Percentiles rank a stretch among this genome's conserved stretches.
phyloP scores from a whole-genome alignment of 805 yeast species.

The Pichia sporocuriosa region DNA sequence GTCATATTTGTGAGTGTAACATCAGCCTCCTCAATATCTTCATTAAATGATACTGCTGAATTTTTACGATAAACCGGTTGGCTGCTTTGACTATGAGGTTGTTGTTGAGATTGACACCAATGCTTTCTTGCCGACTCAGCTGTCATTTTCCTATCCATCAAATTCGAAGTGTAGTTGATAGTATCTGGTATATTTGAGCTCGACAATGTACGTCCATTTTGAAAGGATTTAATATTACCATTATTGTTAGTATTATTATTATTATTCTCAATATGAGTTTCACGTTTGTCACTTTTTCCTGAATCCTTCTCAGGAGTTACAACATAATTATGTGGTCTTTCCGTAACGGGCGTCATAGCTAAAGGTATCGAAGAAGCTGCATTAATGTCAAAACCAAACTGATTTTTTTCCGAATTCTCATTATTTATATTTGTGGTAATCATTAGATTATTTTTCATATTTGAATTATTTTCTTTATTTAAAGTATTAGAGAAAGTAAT shows the following conservation, averaged over 20 bases:
- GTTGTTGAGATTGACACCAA: background rate
- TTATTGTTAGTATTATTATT: too few species aligned
- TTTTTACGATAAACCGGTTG: slow-evolving; percentile 2
- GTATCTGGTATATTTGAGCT: background rate
- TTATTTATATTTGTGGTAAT: background rate
- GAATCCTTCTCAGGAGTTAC: slow-evolving; percentile 9
- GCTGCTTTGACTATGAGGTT: background rate
- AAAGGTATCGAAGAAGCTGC: slow-evolving; percentile 57
- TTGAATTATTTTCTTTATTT: background rate
- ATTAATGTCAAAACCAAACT: slow-evolving; percentile 48
- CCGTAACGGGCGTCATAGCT: slow-evolving; percentile 79
- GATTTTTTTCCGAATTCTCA: slow-evolving; percentile 21
- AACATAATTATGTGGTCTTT: slow-evolving; percentile 28
- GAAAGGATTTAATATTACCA: background rate
- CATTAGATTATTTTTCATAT: slow-evolving; percentile 13
- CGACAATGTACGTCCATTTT: background rate
- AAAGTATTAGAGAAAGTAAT: background rate
- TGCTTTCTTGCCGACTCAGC: background rate
- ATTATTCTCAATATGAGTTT: background rate
- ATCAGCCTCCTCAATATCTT: slow-evolving; percentile 5
- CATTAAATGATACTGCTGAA: slow-evolving; percentile 1
- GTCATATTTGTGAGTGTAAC: slow-evolving; percentile 5
- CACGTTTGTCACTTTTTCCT: background rate
- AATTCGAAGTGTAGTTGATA: background rate
- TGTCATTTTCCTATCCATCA: slow-evolving; percentile 6